Evolutionary conservation across 2,329 filamentous ascomycete species (phyloP), one percentile per base, ranked within the genome.

Genomic region (Gremmenia infestans): DNA sequence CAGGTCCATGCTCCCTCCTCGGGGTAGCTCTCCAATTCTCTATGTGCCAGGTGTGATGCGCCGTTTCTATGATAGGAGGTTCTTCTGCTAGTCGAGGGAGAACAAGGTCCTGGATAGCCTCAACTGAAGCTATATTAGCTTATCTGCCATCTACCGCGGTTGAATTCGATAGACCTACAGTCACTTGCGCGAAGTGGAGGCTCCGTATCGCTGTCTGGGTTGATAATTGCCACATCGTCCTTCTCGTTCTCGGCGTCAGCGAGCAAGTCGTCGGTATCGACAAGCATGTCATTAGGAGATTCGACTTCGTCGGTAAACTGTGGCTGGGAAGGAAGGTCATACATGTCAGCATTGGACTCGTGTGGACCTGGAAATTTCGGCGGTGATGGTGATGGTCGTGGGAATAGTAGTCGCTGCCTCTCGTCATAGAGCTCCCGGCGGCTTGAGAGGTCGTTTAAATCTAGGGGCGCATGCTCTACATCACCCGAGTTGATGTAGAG

Each of bases 1-100:
- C 72, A 2, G 94, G 94, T 2, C 94, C 91, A 76, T 95, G 91
- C 67, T 94, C 87, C 70, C 89, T 91, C 74, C 89, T 88, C 15
- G 80, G 78, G 64, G 95, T 74, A 39, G 76, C 80, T 62, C 88
- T 81, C 92, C 93, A 99, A 60, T 88, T 81, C 65, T 89, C 81
- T 59, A 99, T 90, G 32, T 89, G 84, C 94, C 94, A 99, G 67
- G 91, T 96, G 72, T 89, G 72, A 39, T 65, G 87, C 75, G 42
- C 80, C 80, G 70, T 96, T 90, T 53, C 86, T 86, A 61, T 93
- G 80, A 87, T 86, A 68, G 91, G 88, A 61, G 92, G 85, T 63
- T 96, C 91, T 63, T 91, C 85, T 59, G 76, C 65, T 48, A 91
- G 76, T 53, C 87, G 84, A 11, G 85, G 84, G 57, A 97, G 81